Base-by-base conservation (phyloP, 352 stramenopile species). In the Phytophthora uliginosa region DNA sequence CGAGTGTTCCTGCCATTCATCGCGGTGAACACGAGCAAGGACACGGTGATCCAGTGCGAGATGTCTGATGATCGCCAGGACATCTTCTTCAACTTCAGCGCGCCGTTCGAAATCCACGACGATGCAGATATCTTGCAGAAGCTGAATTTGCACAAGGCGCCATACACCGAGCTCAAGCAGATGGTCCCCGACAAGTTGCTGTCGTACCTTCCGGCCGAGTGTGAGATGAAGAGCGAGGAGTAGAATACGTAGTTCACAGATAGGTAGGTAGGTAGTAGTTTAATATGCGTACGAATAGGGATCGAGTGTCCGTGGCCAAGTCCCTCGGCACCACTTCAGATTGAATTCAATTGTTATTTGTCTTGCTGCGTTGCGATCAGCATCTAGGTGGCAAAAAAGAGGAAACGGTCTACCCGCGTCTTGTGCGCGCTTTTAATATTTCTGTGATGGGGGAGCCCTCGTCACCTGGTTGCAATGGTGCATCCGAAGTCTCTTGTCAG, bases 41-140 rank as follows among this genome's bases (percentile, higher is more conserved):
- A 96, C 63, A 98, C 96, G 1, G 89, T 98, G 10, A 98, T 99
- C 75, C 95, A 99, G 76, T 99, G 96, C 71, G 97, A 99, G 68
- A 99, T 99, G 96, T 96, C 89, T 12, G 90, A 97, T 73, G 94
- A 99, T 70, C 89, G 93, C 1, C 94, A 97, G 36, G 92, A 99
- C 73, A 98, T 99, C 38, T 98, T 98, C 72, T 99, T 99, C 85
- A 98, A 99, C 75, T 99, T 99, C 76, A 97, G 84, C 72, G 89
- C 91, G 50, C 93, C 96, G 40, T 99, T 99, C 81, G 96, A 99
- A 81, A 99, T 99, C 79, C 98, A 98, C 74, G 97, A 99, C 83
- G 97, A 99, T 79, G 98, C 97, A 66, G 97, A 98, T 48, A 98
- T 99, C 63, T 79, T 99, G 69, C 98, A 98, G 73, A 90, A 92